These are phyloP conservation scores for Zygnema cylindricum DNA, from an alignment of 139 green algal species.

Conservation along the genomic window DNA sequence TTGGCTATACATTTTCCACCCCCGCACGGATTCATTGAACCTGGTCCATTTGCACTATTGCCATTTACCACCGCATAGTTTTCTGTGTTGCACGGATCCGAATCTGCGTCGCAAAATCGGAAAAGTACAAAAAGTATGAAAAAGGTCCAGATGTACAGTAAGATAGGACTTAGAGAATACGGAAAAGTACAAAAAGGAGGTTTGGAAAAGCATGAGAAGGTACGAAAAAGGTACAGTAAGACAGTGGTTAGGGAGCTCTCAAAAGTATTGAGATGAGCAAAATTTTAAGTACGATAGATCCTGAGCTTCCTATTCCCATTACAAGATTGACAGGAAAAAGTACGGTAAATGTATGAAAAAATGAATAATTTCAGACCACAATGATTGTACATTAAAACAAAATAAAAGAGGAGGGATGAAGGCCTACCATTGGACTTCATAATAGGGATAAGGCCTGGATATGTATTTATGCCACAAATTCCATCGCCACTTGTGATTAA, in stretches of 20 bases:
- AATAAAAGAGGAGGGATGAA: too few relatives aligned
- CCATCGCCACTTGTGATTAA: conserved; percentile 32
- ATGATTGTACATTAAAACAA: too few relatives aligned
- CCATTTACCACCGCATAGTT: neutral
- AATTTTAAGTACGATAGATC: too few relatives aligned
- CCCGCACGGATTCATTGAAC: conserved; percentile 16
- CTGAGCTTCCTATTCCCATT: too few relatives aligned
- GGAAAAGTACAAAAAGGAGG: neutral
- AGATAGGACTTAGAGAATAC: too few relatives aligned
- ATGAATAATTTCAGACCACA: too few relatives aligned
- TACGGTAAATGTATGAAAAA: too few relatives aligned
- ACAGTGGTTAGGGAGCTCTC: neutral
- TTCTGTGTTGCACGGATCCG: neutral
- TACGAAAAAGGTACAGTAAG: neutral
- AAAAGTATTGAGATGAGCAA: neutral
- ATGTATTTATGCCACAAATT: conserved; percentile 20
- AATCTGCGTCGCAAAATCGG: neutral
- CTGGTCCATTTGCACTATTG: neutral
- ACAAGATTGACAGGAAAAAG: too few relatives aligned
- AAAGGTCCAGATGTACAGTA: neutral
- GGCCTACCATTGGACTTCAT: neutral
- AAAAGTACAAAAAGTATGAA: neutral
- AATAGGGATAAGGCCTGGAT: conserved; percentile 12
- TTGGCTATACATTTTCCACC: neutral
- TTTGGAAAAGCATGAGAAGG: neutral